Evolutionary conservation across 257 asterid genomes (phyloP).

Genomic region (Coffea eugenioides): DNA sequence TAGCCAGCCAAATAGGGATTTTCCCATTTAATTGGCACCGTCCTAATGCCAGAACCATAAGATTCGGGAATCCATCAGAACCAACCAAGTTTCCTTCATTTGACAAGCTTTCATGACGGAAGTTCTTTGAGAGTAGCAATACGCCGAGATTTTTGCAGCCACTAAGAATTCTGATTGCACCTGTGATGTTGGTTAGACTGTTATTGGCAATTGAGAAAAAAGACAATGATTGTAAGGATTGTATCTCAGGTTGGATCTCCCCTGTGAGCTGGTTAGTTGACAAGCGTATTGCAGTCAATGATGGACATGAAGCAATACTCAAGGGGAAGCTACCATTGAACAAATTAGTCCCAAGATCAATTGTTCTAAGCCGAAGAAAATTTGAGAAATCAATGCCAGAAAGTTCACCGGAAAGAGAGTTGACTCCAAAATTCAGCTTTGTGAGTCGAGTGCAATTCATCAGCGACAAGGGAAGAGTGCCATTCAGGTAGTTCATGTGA

Average conservation of each 20-base stretch:
- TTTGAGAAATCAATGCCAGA: conserved; percentile 68
- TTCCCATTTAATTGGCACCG: conserved; percentile 68
- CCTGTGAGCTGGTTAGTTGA: conserved; percentile 65
- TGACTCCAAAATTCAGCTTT: conserved; percentile 67
- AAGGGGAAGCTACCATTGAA: conserved; percentile 65
- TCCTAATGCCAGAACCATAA: conserved; percentile 69
- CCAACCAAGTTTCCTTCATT: conserved; percentile 38
- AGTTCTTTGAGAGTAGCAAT: conserved; percentile 64
- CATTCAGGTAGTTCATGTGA: conserved; percentile 67
- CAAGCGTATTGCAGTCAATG: conserved; percentile 67
- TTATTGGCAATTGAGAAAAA: conserved; percentile 86
- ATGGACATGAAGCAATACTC: conserved; percentile 70
- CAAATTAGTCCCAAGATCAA: conserved; percentile 79
- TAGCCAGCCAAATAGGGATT: conserved; percentile 66
- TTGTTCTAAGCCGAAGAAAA: conserved; percentile 42
- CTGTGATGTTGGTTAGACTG: conserved; percentile 60
- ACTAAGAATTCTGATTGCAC: conserved; percentile 57
- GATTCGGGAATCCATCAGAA: conserved; percentile 49
- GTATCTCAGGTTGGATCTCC: conserved; percentile 56
- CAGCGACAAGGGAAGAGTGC: conserved; percentile 71
- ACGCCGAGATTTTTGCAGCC: conserved; percentile 74
- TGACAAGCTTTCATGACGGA: conserved; percentile 60
- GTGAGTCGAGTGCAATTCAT: conserved; percentile 61
- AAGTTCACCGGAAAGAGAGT: conserved; percentile 69
- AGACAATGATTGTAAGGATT: conserved; percentile 57